phyloP scores from a whole-genome alignment of 768 basidiomycete genomes.

The Asterophora parasitica region DNA sequence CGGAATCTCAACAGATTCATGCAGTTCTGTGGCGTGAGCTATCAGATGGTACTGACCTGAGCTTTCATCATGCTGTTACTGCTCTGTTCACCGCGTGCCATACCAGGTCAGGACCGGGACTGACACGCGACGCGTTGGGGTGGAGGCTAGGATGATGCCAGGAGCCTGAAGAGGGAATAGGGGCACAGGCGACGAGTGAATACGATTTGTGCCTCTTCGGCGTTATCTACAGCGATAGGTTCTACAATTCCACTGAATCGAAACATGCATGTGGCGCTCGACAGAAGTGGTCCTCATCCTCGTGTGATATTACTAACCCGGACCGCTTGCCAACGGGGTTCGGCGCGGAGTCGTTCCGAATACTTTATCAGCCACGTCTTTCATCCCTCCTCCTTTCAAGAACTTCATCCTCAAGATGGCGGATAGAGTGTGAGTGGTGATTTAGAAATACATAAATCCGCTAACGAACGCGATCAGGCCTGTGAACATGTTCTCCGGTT shows the following conservation, averaged over 20 bases:
- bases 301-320: too few species aligned
- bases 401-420: slow-evolving; percentile 11
- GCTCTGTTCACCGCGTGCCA: slow-evolving; percentile 3
- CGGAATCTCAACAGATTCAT: slow-evolving; percentile 53
- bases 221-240: background rate
- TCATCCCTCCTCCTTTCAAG: background rate
- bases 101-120: slow-evolving; percentile 14
- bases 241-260: too few species aligned
- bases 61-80: background rate
- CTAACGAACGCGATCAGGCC: slow-evolving; percentile 15
- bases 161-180: background rate
- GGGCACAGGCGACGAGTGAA: background rate
- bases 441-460: background rate
- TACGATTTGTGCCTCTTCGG: too few species aligned
- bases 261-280: too few species aligned
- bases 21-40: slow-evolving; percentile 52
- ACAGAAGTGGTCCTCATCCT: too few species aligned
- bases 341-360: too few species aligned
- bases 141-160: background rate
- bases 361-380: background rate
- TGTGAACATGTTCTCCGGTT: slow-evolving; percentile 47
- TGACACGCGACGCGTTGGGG: slow-evolving; percentile 5
- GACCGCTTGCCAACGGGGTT: too few species aligned
- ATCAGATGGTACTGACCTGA: slow-evolving; percentile 43
- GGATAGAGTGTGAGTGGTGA: slow-evolving; percentile 11